A percentile compares a stretch with the other conserved stretches of the same genome.
Conservation (phyloP, 1,284 basidiomycete genomes). For the Ganoderma resinaceum region DNA sequence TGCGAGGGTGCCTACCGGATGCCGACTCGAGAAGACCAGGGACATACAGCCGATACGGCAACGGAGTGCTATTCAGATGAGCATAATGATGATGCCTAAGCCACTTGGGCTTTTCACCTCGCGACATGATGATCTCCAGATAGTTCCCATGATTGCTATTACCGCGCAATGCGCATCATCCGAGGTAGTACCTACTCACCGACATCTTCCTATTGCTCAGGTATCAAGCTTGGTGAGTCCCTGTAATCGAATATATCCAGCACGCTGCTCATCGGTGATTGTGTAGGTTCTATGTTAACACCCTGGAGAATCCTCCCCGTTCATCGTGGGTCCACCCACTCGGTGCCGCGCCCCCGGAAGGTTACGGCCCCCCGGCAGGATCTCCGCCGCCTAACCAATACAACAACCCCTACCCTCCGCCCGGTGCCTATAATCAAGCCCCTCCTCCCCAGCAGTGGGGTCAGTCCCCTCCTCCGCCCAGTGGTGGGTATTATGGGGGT, state of each 20-base stretch:
- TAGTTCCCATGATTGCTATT: background rate
- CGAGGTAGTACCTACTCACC: constrained; percentile 15
- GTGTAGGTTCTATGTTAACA: constrained; percentile 77
- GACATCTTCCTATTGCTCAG: constrained; percentile 43
- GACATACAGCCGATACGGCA: background rate
- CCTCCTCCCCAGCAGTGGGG: constrained; percentile 36
- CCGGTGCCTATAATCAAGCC: constrained; percentile 25
- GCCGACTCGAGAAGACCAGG: background rate
- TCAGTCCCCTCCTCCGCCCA: constrained; percentile 21
- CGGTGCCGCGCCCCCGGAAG: constrained; percentile 50
- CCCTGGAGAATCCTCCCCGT: constrained; percentile 60
- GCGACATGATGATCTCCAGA: background rate
- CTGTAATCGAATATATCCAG: background rate
- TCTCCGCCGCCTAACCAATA: constrained; percentile 46
- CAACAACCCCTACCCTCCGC: constrained; percentile 33
- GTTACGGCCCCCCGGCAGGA: constrained; percentile 52
- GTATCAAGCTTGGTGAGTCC: constrained; percentile 69
- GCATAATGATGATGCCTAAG: background rate
- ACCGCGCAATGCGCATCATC: background rate
- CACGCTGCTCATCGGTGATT: background rate
- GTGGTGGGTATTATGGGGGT: constrained; percentile 28
- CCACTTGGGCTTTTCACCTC: background rate
- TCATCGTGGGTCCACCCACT: constrained; percentile 73
- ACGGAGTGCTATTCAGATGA: background rate
- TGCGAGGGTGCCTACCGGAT: background rate